Evolutionary conservation across 1,284 basidiomycete genomes (phyloP).

Genomic region (Tetrapyrgos nigripes): DNA sequence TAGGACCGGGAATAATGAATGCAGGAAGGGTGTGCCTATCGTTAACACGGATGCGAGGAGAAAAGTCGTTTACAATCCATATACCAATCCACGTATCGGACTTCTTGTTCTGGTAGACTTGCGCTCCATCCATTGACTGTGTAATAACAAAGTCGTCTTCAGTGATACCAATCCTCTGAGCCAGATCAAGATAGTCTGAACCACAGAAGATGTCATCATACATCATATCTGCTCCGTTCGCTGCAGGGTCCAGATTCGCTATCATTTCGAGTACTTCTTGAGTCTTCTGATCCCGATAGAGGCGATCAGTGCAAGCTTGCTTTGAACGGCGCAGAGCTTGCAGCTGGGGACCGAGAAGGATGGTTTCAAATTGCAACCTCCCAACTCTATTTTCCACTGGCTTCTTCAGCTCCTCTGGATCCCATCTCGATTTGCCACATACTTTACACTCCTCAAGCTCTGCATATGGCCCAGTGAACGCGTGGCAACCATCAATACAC

Average conservation of each 20-base stretch:
- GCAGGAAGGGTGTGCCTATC: slow-evolving; percentile 33
- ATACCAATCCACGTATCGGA: slow-evolving; percentile 40
- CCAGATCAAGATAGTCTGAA: slow-evolving; percentile 23
- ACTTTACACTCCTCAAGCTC: slow-evolving; percentile 22
- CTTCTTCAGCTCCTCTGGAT: not conserved
- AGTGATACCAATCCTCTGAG: slow-evolving; percentile 24
- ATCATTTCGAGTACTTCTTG: slow-evolving; percentile 16
- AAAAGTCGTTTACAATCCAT: slow-evolving; percentile 29
- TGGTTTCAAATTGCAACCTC: slow-evolving; percentile 34
- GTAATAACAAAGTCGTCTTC: slow-evolving; percentile 31
- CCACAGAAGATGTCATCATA: slow-evolving; percentile 29
- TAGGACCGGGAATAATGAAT: slow-evolving; percentile 37
- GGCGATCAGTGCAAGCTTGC: slow-evolving; percentile 29
- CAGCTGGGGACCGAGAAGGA: slow-evolving; percentile 43
- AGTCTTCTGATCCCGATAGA: slow-evolving; percentile 24
- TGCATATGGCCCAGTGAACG: slow-evolving; percentile 36
- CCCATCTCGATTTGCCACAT: slow-evolving; percentile 28
- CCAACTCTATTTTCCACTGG: slow-evolving; percentile 15
- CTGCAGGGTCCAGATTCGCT: slow-evolving; percentile 14
- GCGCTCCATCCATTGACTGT: slow-evolving; percentile 39
- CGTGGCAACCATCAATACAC: slow-evolving; percentile 38
- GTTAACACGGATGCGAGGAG: slow-evolving; percentile 24
- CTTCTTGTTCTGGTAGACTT: slow-evolving; percentile 37
- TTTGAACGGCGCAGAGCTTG: slow-evolving; percentile 34
- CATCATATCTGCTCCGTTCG: slow-evolving; percentile 3